Percentiles rank a stretch among this genome's conserved stretches.
Conservation (phyloP, 2,329 filamentous ascomycete species). For the Neofusicoccum ribis region DNA sequence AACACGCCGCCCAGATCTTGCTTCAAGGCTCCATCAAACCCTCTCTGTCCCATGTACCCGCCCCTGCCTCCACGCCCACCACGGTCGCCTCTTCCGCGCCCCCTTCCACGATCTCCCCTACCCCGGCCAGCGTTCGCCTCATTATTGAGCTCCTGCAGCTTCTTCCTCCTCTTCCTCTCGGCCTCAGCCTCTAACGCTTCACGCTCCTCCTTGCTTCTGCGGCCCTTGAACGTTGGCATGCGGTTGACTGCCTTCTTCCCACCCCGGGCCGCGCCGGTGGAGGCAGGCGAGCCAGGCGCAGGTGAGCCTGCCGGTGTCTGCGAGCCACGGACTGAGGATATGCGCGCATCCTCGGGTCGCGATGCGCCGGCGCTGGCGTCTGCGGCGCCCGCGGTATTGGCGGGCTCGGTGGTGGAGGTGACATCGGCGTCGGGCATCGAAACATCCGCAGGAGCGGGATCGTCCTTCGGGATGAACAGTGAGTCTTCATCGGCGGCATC, state of each 20-base stretch:
- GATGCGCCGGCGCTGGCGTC: conserved; percentile 8
- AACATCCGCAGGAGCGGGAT: conserved; percentile 11
- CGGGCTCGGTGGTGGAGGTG: background rate
- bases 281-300: conserved; percentile 33
- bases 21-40: background rate
- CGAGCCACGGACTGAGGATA: conserved; percentile 2
- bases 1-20: conserved; percentile 14
- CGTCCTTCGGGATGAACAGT: conserved; percentile 20
- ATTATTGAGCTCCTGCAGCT: conserved; percentile 36
- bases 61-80: conserved; percentile 37
- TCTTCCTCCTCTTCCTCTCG: conserved; percentile 39
- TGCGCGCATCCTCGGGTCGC: background rate
- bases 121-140: conserved; percentile 28
- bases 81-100: conserved; percentile 31
- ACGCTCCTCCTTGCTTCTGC: conserved; percentile 47
- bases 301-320: conserved; percentile 21
- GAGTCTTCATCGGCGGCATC: conserved; percentile 23
- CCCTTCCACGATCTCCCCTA: conserved; percentile 25
- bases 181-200: conserved; percentile 44
- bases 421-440: conserved; percentile 8
- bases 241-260: conserved; percentile 29
- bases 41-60: conserved; percentile 38
- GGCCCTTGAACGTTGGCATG: conserved; percentile 45
- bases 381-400: background rate
- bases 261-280: conserved; percentile 31